A percentile compares a stretch with the other conserved stretches of the same genome.
These are phyloP conservation scores for Lecanicillium sp. DNA, from an alignment of 2,329 filamentous ascomycete species.

Conservation along the genomic window DNA sequence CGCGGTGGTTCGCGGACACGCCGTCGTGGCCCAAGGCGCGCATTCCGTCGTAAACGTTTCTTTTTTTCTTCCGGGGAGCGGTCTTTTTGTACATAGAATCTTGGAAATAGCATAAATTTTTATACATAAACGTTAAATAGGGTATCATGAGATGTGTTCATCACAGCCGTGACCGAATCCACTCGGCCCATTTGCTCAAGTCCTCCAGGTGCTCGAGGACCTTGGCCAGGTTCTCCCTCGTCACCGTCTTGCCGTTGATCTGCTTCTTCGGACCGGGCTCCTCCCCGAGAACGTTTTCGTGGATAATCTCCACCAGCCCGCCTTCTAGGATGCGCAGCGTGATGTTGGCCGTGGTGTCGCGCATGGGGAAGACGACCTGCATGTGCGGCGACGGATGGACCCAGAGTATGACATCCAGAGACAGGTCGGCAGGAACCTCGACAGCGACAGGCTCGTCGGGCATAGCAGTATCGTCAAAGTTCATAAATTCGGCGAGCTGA, in stretches of 20 bases:
- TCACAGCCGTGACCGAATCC: constrained; percentile 38
- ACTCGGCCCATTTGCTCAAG: constrained; percentile 48
- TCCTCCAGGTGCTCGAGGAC: constrained; percentile 46
- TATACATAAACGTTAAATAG: too few relatives aligned
- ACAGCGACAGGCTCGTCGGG: not conserved
- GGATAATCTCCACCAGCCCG: constrained; percentile 50
- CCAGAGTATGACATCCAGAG: constrained; percentile 48
- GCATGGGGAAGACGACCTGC: constrained; percentile 50
- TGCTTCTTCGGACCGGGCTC: constrained; percentile 29
- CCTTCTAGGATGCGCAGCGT: constrained; percentile 54
- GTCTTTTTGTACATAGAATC: too few relatives aligned
- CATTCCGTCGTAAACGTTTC: not conserved
- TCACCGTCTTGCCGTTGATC: constrained; percentile 20
- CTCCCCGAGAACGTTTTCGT: constrained; percentile 44
- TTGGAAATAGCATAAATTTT: too few relatives aligned
- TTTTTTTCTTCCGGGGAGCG: not conserved
- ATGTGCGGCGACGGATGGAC: constrained; percentile 44
- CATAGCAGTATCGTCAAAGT: not conserved
- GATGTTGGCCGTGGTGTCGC: constrained; percentile 43
- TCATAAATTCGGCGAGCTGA: constrained; percentile 29
- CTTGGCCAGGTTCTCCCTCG: constrained; percentile 37
- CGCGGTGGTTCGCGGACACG: constrained; percentile 10
- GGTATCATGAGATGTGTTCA: constrained; percentile 15
- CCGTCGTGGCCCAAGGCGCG: constrained; percentile 12
- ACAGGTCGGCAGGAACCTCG: constrained; percentile 19